Evolutionary conservation across 352 stramenopile species (phyloP), one percentile per base, ranked within the genome.

Genomic region (Phytophthora brassicae): DNA sequence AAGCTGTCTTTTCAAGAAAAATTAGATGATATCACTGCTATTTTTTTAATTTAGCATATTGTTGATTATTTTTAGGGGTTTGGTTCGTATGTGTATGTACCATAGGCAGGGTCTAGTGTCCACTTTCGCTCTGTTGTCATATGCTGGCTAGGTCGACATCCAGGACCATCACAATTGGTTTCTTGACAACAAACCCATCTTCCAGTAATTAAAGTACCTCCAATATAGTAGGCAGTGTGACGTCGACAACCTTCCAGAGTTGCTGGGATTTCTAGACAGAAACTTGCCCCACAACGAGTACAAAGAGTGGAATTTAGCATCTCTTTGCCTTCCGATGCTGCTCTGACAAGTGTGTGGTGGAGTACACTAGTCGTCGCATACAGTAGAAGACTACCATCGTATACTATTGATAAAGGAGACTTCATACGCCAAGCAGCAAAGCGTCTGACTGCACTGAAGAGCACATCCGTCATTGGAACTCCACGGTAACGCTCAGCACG

Each of bases 161-260:
- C 75, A 6, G 68, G 51, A 0, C 74, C 78, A 24, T 82, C 50
- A 1, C 22, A 19, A 14, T 57, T 51, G 2, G 61, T 70, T 35
- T 87, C 75, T 24, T 78, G 65, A 43, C 78, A 88, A 56, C 76
- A 88, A 12, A 77, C 64, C 78, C 78, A 88, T 19, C 71, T 66
- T 0, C 78, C 72, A 5, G 75, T 63, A 24, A 88, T 48, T 14
- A 85, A 26, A 19, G 70, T 51, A 13, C 66, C 71, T 22, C 74
- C 75, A 42, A 84, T 36, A 49, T 88, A 85, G 53, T 85, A 88
- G 22, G 74, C 74, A 28, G 50, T 62, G 39, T 88, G 78, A 8
- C 60, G 61, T 12, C 74, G 74, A 51, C 73, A 85, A 8, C 68
- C 72, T 14, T 70, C 61, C 12, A 70, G 59, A 0, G 58, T 76